phyloP scores from a whole-genome alignment of 805 yeast species.

The Cyberlindnera mycetangii region DNA sequence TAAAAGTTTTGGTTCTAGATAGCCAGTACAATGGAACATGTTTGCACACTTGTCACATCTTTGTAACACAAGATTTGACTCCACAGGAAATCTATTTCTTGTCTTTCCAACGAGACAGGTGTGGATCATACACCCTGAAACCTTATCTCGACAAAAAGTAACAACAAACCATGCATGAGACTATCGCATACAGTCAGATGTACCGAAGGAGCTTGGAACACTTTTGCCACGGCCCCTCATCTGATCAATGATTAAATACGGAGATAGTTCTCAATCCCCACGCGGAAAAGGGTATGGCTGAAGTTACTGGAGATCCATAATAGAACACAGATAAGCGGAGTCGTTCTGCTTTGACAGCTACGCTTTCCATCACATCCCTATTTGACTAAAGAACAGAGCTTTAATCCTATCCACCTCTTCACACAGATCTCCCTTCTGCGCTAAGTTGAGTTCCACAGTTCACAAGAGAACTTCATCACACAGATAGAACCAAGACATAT shows the following conservation, averaged over 20 bases:
- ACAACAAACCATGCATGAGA: constrained; percentile 1
- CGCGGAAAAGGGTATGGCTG: no score
- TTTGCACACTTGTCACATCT: neutral
- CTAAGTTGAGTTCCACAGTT: neutral
- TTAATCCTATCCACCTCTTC: neutral
- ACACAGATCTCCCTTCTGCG: neutral
- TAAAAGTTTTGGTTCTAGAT: neutral
- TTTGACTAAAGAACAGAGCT: neutral
- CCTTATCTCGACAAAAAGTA: constrained; percentile 1
- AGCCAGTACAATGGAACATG: neutral
- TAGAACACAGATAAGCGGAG: neutral
- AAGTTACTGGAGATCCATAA: no score
- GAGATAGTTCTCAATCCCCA: neutral
- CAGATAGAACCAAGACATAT: neutral
- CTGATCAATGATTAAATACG: neutral
- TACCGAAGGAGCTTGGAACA: neutral
- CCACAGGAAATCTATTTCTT: neutral
- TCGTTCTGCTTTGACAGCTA: neutral
- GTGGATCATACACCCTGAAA: neutral
- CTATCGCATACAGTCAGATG: neutral
- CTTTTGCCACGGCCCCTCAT: neutral
- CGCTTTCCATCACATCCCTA: neutral
- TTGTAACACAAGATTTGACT: neutral
- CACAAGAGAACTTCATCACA: neutral
- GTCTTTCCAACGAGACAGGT: neutral